A percentile compares a stretch with the other conserved stretches of the same genome.
phyloP scores from a whole-genome alignment of 768 basidiomycete species.

The Leccinellum albellum region DNA sequence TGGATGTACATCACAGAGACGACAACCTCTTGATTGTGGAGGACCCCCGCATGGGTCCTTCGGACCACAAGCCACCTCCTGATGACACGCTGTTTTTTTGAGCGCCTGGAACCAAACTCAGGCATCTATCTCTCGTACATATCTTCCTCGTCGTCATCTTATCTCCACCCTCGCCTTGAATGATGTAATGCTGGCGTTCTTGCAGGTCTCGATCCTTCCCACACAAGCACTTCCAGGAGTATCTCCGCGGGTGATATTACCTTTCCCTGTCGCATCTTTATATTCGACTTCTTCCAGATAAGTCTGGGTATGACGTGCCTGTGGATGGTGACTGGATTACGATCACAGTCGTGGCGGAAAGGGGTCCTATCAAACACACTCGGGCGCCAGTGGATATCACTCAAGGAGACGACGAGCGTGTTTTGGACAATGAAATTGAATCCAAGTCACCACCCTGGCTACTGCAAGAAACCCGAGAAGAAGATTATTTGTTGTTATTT shows the following conservation, averaged over 20 bases:
- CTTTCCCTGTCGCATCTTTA: slow-evolving; percentile 88
- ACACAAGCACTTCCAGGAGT: slow-evolving; percentile 75
- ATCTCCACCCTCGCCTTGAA: neutral
- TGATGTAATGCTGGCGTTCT: slow-evolving; percentile 12
- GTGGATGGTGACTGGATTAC: slow-evolving; percentile 93
- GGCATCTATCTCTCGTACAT: slow-evolving; percentile 77
- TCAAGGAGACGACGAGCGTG: slow-evolving; percentile 41
- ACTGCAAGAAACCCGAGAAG: slow-evolving; percentile 17
- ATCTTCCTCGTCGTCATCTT: slow-evolving; percentile 18
- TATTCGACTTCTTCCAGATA: slow-evolving; percentile 70
- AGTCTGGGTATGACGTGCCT: slow-evolving; percentile 86
- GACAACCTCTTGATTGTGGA: slow-evolving; percentile 71
- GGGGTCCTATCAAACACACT: slow-evolving; percentile 72
- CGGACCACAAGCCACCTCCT: slow-evolving; percentile 62
- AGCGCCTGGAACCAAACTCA: slow-evolving; percentile 85
- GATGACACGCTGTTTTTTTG: slow-evolving; percentile 79
- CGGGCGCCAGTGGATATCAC: slow-evolving; percentile 57
- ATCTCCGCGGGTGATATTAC: slow-evolving; percentile 80
- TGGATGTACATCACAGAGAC: slow-evolving; percentile 39
- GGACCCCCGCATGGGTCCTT: slow-evolving; percentile 72
- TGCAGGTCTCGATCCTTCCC: slow-evolving; percentile 68
- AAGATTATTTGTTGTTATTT: too few species aligned
- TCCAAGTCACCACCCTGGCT: slow-evolving; percentile 2
- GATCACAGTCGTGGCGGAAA: slow-evolving; percentile 92
- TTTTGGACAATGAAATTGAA: slow-evolving; percentile 29